Evolutionary conservation across 2,329 filamentous ascomycete species (phyloP), one percentile per base, ranked within the genome.

Genomic region (Aspergillus floridensis): DNA sequence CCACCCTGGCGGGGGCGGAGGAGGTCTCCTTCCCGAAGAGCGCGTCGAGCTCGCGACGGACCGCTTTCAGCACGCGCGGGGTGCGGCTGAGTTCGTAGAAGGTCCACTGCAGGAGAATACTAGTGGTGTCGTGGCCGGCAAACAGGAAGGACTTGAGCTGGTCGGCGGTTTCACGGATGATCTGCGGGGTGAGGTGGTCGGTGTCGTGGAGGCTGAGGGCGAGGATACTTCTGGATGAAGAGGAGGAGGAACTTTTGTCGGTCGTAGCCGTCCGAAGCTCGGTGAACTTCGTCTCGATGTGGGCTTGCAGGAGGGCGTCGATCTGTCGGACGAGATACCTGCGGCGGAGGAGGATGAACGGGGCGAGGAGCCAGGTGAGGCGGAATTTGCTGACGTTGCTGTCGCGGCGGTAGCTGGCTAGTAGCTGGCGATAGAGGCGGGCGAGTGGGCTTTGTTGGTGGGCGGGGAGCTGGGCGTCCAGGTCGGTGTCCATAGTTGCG

Each of bases 21-120:
- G 38, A 66, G 1, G 75, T 66, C 35, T 81, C 76, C 0, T 76
- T 57, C 8, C 82, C 80, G 44, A 87, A 80, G 8, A 86, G 73
- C 1, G 73, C 72, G 59, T 85, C 80, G 63, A 84, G 82, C 68
- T 88, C 85, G 29, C 74, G 65, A 16, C 79, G 74, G 22, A 82
- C 71, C 2, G 72, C 71, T 1, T 64, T 60, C 19, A 79, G 69
- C 21, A 68, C 67, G 6, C 56, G 61, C 12, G 67, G 65, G 2
- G 64, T 66, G 2, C 63, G 64, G 29, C 56, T 56, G 5, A 68
- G 61, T 29, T 67, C 63, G 48, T 68, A 68, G 24, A 66, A 65
- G 2, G 63, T 47, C 65, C 66, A 69, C 31, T 65, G 59, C 2
- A 68, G 53, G 4, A 64, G 21, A 3, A 59, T 58, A 14, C 60